Evolutionary conservation across 768 basidiomycete species (phyloP).

Genomic region (Ramaria sp.): DNA sequence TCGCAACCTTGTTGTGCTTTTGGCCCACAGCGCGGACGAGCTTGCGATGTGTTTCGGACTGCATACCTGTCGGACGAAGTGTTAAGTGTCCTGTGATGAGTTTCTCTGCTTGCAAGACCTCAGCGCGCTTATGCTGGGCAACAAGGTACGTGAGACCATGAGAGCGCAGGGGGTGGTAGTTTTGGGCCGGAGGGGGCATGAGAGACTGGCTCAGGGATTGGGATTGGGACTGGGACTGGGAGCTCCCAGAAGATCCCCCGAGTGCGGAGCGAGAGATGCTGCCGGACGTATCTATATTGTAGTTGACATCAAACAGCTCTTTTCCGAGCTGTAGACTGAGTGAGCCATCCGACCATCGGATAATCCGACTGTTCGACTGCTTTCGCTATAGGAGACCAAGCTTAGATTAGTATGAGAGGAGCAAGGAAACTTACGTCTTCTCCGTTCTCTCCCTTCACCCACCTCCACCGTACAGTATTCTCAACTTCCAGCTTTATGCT

Average conservation of each 20-base stretch:
- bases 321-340: constrained; percentile 85
- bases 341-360: constrained; percentile 94
- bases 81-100: constrained; percentile 75
- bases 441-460: constrained; percentile 68
- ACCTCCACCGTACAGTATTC: constrained; percentile 93
- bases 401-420: constrained; percentile 3
- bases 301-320: constrained; percentile 86
- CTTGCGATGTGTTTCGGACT: constrained; percentile 82
- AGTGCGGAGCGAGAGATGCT: constrained; percentile 48
- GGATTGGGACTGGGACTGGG: constrained; percentile 27
- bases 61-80: constrained; percentile 81
- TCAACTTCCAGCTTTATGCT: constrained; percentile 80
- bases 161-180: constrained; percentile 27
- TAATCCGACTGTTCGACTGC: constrained; percentile 83
- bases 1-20: constrained; percentile 72
- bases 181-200: constrained; percentile 17
- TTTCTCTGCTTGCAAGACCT: constrained; percentile 80
- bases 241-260: constrained; percentile 23
- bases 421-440: constrained; percentile 52
- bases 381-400: constrained; percentile 37
- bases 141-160: constrained; percentile 84
- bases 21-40: constrained; percentile 79
- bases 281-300: constrained; percentile 69
- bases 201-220: constrained; percentile 21
- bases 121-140: constrained; percentile 77